Base-by-base conservation (phyloP, 1,284 basidiomycete genomes). In the Leccinum pachyderme region DNA sequence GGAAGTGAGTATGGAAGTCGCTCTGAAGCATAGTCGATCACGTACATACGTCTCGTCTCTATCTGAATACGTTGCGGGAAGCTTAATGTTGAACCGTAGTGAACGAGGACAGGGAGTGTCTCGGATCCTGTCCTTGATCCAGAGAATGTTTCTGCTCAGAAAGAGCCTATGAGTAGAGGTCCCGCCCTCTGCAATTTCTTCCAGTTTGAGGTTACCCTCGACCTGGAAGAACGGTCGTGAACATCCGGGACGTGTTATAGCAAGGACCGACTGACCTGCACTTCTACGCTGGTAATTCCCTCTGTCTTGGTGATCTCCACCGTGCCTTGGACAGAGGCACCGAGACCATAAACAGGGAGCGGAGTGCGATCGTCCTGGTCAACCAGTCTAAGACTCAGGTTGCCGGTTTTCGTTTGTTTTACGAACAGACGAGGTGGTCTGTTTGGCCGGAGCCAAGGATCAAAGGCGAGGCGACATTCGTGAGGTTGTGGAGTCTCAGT, bases 181-280 rank as follows among this genome's bases (percentile, higher is more conserved):
- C 9, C 87, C 87, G 27, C 81, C 81, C 59, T 81, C 87, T 7
- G 81, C 87, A 25, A 87, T 75, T 66, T 89, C 87, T 59, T 81
- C 79, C 41, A 89, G 61, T 52, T 72, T 71, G 48, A 88, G 70
- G 35, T 70, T 75, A 6, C 86, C 86, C 61, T 86, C 83, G 37
- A 87, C 73, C 86, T 87, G 61, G 35, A 31, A 33, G 51, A 15
- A 31, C 25, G n/a, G 28, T 53, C 44, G 52, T 56, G 49, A 50
- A 52, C 25, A 50, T 35, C 59, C 74, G 45, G 2, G 44, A 43
- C 39, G 29, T 53, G n/a, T 52, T 31, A 27, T 33, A 33, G 25
- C 15, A 49, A 46, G 8, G 15, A 54, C 8, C 32, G 31, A 51
- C 49, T 49, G 29, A 81, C 87, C 76, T 86, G 83, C 46, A 86